A percentile compares a stretch with the other conserved stretches of the same genome.
Evolutionary conservation across 176 grass and related monocot species (phyloP).

Genomic region (Leersia perrieri): DNA sequence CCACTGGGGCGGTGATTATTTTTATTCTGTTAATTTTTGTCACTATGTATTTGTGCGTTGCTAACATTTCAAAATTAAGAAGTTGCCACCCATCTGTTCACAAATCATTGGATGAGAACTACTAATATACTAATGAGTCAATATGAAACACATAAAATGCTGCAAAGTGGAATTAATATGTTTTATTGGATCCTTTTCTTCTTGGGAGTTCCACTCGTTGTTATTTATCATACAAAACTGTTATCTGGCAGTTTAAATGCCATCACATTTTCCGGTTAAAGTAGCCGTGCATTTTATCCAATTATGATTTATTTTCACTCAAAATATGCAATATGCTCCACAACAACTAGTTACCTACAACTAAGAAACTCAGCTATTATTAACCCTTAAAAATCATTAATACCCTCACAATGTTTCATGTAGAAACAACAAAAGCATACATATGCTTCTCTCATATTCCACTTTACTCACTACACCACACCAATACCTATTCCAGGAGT

Average conservation of each 20-base stretch:
- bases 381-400: background rate
- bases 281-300: background rate
- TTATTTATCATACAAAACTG: background rate
- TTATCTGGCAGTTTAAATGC: background rate
- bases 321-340: background rate
- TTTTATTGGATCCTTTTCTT: background rate
- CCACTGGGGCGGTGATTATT: conserved; percentile 5
- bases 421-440: background rate
- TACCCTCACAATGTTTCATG: background rate
- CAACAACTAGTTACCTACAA: background rate
- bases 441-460: background rate
- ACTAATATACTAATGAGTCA: background rate
- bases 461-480: background rate
- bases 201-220: background rate
- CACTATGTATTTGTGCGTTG: background rate
- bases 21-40: background rate
- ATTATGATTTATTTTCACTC: background rate
- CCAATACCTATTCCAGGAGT: background rate
- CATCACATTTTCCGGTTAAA: background rate
- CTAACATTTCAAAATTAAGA: background rate
- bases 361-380: background rate
- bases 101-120: background rate
- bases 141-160: background rate
- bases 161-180: background rate
- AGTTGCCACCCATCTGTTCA: background rate